Conservation (phyloP, 768 basidiomycete genomes). For the Termitomyces sp. region DNA sequence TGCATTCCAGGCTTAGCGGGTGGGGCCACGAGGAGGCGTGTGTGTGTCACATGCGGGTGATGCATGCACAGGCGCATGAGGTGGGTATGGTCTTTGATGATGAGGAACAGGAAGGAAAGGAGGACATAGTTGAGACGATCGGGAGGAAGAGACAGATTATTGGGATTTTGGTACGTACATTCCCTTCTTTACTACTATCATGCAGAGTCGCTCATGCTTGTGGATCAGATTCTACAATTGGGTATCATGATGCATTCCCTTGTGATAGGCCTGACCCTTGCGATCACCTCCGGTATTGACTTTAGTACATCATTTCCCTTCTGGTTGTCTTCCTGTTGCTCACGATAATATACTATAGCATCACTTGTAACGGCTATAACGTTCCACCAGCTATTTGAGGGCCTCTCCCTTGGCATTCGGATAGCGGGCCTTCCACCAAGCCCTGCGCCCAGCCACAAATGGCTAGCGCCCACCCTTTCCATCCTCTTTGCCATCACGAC, state of each 20-base stretch:
- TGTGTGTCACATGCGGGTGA: conserved; percentile 12
- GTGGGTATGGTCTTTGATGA: conserved; percentile 6
- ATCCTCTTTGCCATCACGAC: conserved; percentile 72
- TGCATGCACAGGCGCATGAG: conserved; percentile 6
- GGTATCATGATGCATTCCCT: conserved; percentile 86
- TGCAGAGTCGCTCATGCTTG: neutral
- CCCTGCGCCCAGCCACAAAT: conserved; percentile 12
- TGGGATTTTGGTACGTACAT: conserved; percentile 59
- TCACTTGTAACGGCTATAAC: conserved; percentile 70
- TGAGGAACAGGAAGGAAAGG: conserved; percentile 10
- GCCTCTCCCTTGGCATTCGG: conserved; percentile 77
- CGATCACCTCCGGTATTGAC: conserved; percentile 64
- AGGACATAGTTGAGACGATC: conserved; percentile 27
- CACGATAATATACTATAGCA: conserved; percentile 31
- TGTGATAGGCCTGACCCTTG: conserved; percentile 75
- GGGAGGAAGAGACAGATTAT: conserved; percentile 65
- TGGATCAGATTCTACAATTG: conserved; percentile 65
- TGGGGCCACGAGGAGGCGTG: conserved; percentile 16
- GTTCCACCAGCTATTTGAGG: conserved; percentile 86
- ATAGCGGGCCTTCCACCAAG: conserved; percentile 61
- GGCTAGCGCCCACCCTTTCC: conserved; percentile 53
- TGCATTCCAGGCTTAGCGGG: conserved; percentile 7
- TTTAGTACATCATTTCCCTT: conserved; percentile 49
- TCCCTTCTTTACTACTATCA: neutral
- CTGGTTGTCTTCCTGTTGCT: neutral